phyloP scores from a whole-genome alignment of 306 rosid genomes.

The Sechiopsis laciniata region DNA sequence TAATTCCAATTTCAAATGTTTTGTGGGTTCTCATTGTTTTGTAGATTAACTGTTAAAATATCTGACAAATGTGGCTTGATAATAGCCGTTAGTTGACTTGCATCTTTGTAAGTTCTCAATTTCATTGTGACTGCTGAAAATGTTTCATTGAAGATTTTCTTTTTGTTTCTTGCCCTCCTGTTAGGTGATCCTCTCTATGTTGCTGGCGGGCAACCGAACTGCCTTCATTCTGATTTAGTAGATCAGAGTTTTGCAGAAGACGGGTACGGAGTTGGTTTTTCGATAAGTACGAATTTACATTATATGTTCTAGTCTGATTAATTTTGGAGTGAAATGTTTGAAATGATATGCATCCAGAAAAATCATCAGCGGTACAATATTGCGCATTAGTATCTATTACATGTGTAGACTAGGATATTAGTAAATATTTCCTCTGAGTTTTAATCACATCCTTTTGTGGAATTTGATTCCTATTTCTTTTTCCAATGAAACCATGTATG shows the following conservation, averaged over 20 bases:
- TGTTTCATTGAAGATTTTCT: neutral
- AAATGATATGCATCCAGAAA: neutral
- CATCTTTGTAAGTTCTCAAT: neutral
- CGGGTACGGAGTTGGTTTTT: constrained; percentile 45
- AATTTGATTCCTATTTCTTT: neutral
- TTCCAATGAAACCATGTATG: constrained; percentile 1
- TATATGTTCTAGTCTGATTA: neutral
- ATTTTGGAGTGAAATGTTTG: neutral
- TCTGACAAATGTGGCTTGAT: neutral
- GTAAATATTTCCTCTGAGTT: neutral
- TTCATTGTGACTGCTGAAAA: neutral
- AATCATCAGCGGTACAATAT: neutral
- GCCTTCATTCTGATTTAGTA: constrained; percentile 35
- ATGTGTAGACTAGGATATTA: neutral
- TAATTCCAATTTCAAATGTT: neutral
- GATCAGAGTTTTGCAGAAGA: constrained; percentile 62
- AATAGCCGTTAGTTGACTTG: constrained; percentile 10
- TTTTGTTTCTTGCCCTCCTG: neutral
- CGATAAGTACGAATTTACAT: neutral
- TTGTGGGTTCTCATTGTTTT: neutral
- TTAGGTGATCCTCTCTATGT: constrained; percentile 85
- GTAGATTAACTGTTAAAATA: neutral
- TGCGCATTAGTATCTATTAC: neutral
- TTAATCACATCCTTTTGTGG: too few relatives aligned
- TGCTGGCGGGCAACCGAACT: constrained; percentile 72